Evolutionary conservation across 306 rosid species (phyloP).

Genomic region (Castanea crenata): DNA sequence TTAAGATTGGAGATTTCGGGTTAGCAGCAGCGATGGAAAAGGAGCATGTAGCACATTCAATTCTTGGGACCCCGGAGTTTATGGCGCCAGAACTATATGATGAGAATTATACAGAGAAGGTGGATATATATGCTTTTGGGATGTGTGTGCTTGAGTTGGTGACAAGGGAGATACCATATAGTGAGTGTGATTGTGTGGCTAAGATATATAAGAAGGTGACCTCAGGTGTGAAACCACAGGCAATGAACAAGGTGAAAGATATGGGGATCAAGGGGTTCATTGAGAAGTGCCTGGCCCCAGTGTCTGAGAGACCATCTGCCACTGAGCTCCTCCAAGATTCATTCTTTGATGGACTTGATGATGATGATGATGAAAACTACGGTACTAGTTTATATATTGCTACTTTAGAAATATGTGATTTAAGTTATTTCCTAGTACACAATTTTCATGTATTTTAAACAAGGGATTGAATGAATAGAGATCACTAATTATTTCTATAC

Average conservation of each 20-base stretch:
- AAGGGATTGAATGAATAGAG: too few species aligned
- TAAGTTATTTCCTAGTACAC: too few species aligned
- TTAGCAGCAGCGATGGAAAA: constrained; percentile 14
- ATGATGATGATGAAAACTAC: constrained; percentile 9
- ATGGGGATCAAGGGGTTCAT: constrained; percentile 12
- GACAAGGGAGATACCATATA: constrained; percentile 18
- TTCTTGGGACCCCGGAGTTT: constrained; percentile 17
- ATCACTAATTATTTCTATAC: too few species aligned
- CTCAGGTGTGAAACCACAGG: constrained; percentile 1
- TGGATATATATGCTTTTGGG: constrained; percentile 19
- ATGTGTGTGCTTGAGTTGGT: constrained; percentile 19
- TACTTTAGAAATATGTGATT: too few species aligned
- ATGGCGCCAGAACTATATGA: constrained; percentile 24
- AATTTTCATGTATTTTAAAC: too few species aligned
- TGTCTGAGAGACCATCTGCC: constrained; percentile 3
- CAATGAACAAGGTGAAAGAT: not conserved
- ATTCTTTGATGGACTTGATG: constrained; percentile 8
- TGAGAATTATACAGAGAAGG: constrained; percentile 16
- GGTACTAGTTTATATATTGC: not conserved
- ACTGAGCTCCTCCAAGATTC: constrained; percentile 6
- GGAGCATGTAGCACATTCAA: constrained; percentile 13
- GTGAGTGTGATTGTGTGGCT: constrained; percentile 17
- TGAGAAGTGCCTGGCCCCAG: constrained; percentile 11
- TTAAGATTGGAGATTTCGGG: constrained; percentile 13
- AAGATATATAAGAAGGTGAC: constrained; percentile 19